These are phyloP conservation scores for peach (Prunus persica) DNA, from an alignment of 306 rosid species.

Conservation along the genomic window Prunus_persica_NCBIv2 NC_034012.1:7131001-7131500, in stretches of 20 bases:
- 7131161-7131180: background rate
- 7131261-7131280: background rate
- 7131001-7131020: conserved; percentile 91
- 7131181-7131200: background rate
- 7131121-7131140: conserved; percentile 72
- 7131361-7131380: background rate
- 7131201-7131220: background rate
- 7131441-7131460: background rate
- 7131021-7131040: conserved; percentile 96
- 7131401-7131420: background rate
- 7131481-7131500: background rate
- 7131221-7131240: background rate
- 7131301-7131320: background rate
- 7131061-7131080: conserved; percentile 84
- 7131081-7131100: conserved; percentile 98
- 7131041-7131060: conserved; percentile 85
- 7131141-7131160: conserved; percentile 39
- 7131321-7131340: background rate
- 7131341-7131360: background rate
- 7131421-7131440: background rate
- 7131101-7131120: conserved; percentile 96
- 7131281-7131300: background rate
- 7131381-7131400: background rate
- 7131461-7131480: background rate
- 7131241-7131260: background rate